Percentiles rank a stretch among this genome's conserved stretches.
Conservation (phyloP, 805 yeast genomes). For the Kodamaea kakaduensis region DNA sequence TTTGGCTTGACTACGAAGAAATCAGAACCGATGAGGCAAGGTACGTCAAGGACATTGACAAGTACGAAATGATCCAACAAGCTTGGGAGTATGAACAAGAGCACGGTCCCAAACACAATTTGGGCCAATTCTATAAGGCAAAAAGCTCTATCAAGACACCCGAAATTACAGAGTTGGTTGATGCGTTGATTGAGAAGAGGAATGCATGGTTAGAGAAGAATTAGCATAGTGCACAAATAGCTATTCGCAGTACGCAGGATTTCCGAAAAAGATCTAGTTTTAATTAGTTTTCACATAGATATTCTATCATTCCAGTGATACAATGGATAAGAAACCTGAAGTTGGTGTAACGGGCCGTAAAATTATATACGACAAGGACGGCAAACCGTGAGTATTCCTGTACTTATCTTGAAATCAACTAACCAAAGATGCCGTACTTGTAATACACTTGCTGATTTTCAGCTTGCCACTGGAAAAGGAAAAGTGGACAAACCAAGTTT, state of each 20-base stretch:
- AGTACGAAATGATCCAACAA: slow-evolving; percentile 79
- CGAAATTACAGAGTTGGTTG: slow-evolving; percentile 68
- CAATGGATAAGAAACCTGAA: slow-evolving; percentile 29
- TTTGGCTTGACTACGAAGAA: slow-evolving; percentile 89
- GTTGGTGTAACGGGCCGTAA: slow-evolving; percentile 61
- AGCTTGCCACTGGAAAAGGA: slow-evolving; percentile 42
- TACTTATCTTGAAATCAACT: not conserved
- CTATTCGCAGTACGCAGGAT: too few species aligned
- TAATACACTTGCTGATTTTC: slow-evolving; percentile 76
- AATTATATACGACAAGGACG: slow-evolving; percentile 79
- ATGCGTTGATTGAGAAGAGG: slow-evolving; percentile 41
- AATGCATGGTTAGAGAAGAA: slow-evolving; percentile 13
- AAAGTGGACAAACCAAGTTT: not conserved
- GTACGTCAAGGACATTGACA: slow-evolving; percentile 91
- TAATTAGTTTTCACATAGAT: slow-evolving; percentile 1
- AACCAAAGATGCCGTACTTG: slow-evolving; percentile 74
- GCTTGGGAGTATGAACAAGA: slow-evolving; percentile 79
- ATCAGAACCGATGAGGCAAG: slow-evolving; percentile 77
- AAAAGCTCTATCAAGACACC: slow-evolving; percentile 59
- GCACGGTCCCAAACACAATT: slow-evolving; percentile 51
- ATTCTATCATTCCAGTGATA: not conserved
- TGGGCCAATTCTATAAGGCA: slow-evolving; percentile 68
- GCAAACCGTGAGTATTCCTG: slow-evolving; percentile 73
- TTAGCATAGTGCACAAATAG: slow-evolving; percentile 2
- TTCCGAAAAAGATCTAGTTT: too few species aligned